Conservation (phyloP, 305 asterid genomes). For the Salvia sclarea region DNA sequence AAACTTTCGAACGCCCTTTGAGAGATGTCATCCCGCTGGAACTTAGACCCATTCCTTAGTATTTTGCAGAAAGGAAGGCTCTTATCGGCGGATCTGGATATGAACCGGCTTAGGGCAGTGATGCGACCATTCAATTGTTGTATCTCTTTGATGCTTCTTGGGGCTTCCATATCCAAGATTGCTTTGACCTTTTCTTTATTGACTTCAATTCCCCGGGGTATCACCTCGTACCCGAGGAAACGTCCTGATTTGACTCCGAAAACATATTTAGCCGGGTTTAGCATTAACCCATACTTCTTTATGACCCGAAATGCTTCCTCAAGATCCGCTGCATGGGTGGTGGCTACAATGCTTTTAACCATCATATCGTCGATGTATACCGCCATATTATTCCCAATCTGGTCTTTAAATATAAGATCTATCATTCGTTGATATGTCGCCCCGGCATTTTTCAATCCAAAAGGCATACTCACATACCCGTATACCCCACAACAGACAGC, state of each 20-base stretch:
- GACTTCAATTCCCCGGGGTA: not conserved
- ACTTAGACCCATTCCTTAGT: not conserved
- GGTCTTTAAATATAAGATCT: not conserved
- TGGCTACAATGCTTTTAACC: not conserved
- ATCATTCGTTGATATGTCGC: not conserved
- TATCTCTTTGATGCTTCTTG: not conserved
- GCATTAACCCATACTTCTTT: not conserved
- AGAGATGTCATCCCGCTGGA: not conserved
- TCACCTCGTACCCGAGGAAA: not conserved
- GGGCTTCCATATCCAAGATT: not conserved
- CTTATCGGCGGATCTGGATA: not conserved
- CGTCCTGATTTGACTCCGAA: not conserved
- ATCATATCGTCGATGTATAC: not conserved
- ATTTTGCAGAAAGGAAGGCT: not conserved
- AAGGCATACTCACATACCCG: not conserved
- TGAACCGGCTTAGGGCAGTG: not conserved
- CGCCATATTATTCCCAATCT: not conserved
- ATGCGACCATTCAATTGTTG: not conserved
- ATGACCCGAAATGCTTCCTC: not conserved
- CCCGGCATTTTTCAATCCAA: not conserved
- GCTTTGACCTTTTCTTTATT: not conserved
- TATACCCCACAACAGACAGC: not conserved
- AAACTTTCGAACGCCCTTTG: no score
- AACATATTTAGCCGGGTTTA: not conserved
- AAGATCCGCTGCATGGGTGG: not conserved